Evolutionary conservation across 345 rosid species (phyloP).

Genomic region (Hevea brasiliensis): DNA sequence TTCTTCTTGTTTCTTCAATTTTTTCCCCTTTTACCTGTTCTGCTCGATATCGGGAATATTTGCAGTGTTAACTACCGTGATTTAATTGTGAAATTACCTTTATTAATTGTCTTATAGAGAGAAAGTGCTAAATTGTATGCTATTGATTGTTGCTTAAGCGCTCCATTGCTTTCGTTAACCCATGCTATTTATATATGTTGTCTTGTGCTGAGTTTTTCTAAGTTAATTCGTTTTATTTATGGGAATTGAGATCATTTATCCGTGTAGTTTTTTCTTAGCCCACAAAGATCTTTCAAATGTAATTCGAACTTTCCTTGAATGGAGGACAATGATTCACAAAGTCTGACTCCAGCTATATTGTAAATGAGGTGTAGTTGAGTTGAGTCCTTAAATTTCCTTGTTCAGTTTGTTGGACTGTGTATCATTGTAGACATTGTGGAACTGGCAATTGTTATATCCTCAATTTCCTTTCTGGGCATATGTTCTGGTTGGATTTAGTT

Average conservation of each 20-base stretch:
- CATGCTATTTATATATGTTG: neutral
- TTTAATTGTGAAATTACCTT: too few species aligned
- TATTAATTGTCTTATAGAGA: neutral
- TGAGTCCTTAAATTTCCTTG: neutral
- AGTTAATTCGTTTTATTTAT: neutral
- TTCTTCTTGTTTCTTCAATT: neutral
- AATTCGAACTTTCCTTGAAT: neutral
- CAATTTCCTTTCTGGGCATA: neutral
- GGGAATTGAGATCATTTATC: neutral
- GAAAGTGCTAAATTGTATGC: neutral
- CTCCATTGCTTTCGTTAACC: neutral
- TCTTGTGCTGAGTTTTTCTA: neutral
- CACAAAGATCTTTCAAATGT: neutral
- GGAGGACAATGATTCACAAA: neutral
- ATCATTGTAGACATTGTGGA: neutral
- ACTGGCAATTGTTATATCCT: neutral
- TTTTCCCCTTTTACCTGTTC: neutral
- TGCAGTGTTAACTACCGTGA: too few species aligned
- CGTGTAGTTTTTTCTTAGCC: neutral
- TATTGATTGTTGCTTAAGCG: too few species aligned
- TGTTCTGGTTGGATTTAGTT: neutral
- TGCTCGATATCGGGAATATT: neutral
- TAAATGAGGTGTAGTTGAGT: neutral
- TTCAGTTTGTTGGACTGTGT: neutral
- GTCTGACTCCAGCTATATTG: neutral